A percentile compares a stretch with the other conserved stretches of the same genome.
These are phyloP conservation scores for Cymbopogon citratus DNA, from an alignment of 176 grass and related monocot species.

Conservation along the genomic window DNA sequence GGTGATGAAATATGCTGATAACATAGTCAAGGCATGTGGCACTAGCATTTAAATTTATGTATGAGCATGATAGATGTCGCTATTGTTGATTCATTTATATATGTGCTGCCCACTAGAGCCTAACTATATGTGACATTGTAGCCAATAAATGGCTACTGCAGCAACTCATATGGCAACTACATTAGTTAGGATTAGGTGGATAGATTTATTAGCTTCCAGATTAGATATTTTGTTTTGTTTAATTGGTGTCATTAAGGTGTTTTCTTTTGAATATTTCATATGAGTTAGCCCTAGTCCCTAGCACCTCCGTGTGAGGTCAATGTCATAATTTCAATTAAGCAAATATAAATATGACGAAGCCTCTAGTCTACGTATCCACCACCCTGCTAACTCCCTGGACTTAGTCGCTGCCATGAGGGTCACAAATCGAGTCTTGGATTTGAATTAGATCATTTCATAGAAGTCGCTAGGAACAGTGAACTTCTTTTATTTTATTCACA, in stretches of 20 bases:
- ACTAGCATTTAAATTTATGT: neutral
- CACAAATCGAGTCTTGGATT: neutral
- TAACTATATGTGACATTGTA: neutral
- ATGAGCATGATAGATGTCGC: neutral
- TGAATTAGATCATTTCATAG: neutral
- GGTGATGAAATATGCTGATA: constrained; percentile 71
- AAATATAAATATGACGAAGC: neutral
- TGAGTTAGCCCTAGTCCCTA: neutral
- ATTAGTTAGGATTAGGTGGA: neutral
- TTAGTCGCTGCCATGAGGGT: neutral
- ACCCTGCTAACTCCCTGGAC: neutral
- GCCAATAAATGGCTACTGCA: neutral
- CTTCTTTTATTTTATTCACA: neutral
- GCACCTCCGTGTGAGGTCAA: neutral
- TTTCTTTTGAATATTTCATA: neutral
- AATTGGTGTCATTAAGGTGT: neutral
- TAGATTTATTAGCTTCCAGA: neutral
- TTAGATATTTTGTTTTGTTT: neutral
- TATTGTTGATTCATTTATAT: neutral
- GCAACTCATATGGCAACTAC: neutral
- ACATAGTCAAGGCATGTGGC: constrained; percentile 52
- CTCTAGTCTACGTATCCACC: neutral
- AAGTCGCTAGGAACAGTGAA: neutral
- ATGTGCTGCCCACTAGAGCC: neutral
- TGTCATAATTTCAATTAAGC: neutral